Percentiles rank a stretch among this genome's conserved stretches.
Evolutionary conservation across 2,329 filamentous ascomycete species (phyloP).

Genomic region (Alternaria triticimaculans): DNA sequence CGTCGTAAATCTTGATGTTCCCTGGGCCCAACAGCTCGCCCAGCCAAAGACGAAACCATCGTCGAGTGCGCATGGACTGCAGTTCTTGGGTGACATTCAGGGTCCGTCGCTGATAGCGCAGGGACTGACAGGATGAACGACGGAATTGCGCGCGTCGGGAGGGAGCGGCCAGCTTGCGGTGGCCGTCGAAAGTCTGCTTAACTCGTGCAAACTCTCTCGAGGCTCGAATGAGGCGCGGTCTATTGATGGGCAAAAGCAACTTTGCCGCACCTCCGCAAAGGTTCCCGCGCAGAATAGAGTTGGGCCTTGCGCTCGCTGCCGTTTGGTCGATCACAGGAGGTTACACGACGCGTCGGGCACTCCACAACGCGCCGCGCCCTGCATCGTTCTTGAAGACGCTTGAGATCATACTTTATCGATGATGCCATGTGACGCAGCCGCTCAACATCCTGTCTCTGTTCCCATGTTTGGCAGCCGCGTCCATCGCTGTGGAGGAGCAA

Average conservation of each 20-base stretch:
- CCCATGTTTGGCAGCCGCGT: conserved; percentile 1
- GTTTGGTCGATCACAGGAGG: conserved; percentile 28
- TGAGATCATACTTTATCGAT: conserved; percentile 14
- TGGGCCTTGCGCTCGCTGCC: conserved; percentile 20
- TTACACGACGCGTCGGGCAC: conserved; percentile 28
- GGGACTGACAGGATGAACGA: conserved; percentile 17
- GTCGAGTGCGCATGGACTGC: conserved; percentile 17
- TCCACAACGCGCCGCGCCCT: conserved; percentile 28
- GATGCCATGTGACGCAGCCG: conserved; percentile 22
- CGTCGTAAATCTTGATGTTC: conserved; percentile 18
- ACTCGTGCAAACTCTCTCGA: conserved; percentile 18
- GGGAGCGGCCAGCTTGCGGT: conserved; percentile 10
- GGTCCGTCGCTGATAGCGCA: conserved; percentile 21
- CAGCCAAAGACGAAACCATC: conserved; percentile 16
- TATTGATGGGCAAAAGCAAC: conserved; percentile 15
- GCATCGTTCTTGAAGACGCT: conserved; percentile 15
- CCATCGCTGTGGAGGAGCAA: conserved; percentile 15
- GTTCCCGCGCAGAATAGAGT: conserved; percentile 17
- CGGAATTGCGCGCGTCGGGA: conserved; percentile 17
- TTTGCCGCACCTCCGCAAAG: conserved; percentile 20
- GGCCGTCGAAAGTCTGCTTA: conserved; percentile 15
- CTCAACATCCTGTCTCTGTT: neutral
- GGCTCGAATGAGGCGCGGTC: conserved; percentile 10
- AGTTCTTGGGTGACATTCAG: conserved; percentile 5
- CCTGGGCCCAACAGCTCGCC: conserved; percentile 21